Evolutionary conservation across 257 asterid genomes (phyloP), one percentile per base, ranked within the genome.

Genomic region (Solanum rostratum): DNA sequence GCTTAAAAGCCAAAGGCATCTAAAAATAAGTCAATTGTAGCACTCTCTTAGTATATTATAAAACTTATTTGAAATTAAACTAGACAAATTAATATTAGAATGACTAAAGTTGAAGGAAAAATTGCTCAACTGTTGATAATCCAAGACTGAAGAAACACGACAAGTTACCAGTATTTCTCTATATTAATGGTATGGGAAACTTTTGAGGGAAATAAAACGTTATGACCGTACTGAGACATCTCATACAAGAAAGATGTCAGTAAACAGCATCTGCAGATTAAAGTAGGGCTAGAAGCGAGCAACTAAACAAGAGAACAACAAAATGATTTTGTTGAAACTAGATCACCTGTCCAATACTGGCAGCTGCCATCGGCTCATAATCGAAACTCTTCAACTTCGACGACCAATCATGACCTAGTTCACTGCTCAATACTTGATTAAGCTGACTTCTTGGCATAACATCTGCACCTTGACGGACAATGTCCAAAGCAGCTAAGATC

Each of bases 401-500:
- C 81, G 93, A 88, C 99, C 98, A 96, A 82, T 91, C 84, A 39
- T 92, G 82, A 86, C 95, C 98, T 90, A 96, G 86, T 85, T 94
- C 99, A 89, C 97, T 88, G 90, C 90, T 86, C 94, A 96, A 89
- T 86, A 92, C 99, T 92, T 92, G 96, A 90, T 93, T 88, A 81
- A 95, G 97, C 90, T 94, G 99, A 80, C 90, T 94, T 90, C 89
- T 91, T 22, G 99, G 99, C 99, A 96, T 96, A 88, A 94, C 90
- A 87, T 96, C 99, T 55, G 99, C 99, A 85, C 99, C 99, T 89
- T 96, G 99, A 83, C 99, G 98, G 82, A 96, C 99, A 85, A 94
- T 90, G 74, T 95, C 98, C 89, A 96, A 89, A 90, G 99, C 98
- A 88, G 97, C 94, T 91, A 96, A 90, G 89, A 96, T 93, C 98